Conservation (phyloP, 1,139 yeast genomes). For the Candida sp. region DNA sequence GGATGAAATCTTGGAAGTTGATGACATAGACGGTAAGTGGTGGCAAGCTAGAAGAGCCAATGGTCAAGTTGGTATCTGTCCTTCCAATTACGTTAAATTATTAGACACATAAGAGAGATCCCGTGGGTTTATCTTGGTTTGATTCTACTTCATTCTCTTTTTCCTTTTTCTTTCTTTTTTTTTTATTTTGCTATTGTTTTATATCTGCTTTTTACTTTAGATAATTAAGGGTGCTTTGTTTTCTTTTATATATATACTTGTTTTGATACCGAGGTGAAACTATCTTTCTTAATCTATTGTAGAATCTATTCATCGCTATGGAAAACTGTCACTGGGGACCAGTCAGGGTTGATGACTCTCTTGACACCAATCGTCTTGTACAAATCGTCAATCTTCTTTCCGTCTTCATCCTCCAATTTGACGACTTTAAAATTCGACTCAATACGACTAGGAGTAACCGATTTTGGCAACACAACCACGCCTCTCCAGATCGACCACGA, state of each 20-base stretch:
- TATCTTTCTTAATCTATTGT: no score
- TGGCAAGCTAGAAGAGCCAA: constrained; percentile 94
- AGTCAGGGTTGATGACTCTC: constrained; percentile 29
- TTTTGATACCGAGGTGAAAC: constrained; percentile 10
- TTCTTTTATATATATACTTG: not conserved
- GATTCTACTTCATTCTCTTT: not conserved
- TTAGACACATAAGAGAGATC: constrained; percentile 31
- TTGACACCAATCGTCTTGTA: constrained; percentile 29
- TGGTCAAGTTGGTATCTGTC: constrained; percentile 97
- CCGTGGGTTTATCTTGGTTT: not conserved
- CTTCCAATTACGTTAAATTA: constrained; percentile 89
- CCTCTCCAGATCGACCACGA: constrained; percentile 60
- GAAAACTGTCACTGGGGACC: not conserved
- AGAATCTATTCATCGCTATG: not conserved
- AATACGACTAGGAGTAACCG: constrained; percentile 41
- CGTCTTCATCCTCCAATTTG: constrained; percentile 33
- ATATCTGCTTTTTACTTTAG: no score
- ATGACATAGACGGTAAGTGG: constrained; percentile 97
- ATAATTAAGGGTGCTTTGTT: no score
- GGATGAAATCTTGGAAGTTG: constrained; percentile 90
- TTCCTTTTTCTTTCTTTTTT: not conserved
- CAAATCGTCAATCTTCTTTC: constrained; percentile 33
- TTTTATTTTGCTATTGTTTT: not conserved
- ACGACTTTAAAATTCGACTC: constrained; percentile 35
- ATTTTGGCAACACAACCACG: constrained; percentile 58